phyloP scores from a whole-genome alignment of 2,329 filamentous ascomycete genomes.

The Didymella exigua region DNA sequence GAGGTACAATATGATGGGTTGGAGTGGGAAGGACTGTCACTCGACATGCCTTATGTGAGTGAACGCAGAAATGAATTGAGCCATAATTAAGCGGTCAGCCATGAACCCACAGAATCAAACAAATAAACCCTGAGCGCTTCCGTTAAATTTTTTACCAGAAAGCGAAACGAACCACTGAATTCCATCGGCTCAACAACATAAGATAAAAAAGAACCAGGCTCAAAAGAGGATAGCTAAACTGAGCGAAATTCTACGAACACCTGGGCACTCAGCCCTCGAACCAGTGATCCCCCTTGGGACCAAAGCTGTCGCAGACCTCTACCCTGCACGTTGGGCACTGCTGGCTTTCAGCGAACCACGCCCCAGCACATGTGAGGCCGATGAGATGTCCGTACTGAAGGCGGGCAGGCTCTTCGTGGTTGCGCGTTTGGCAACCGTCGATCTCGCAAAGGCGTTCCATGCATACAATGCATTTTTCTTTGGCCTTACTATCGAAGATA shows the following conservation, averaged over 20 bases:
- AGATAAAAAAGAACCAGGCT: neutral
- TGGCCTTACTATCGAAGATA: neutral
- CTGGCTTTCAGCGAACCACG: neutral
- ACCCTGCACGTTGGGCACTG: neutral
- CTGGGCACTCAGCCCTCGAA: neutral
- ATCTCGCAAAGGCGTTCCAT: neutral
- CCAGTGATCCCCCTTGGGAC: neutral
- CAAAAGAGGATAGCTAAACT: neutral
- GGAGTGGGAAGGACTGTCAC: neutral
- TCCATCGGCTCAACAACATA: neutral
- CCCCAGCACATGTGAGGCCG: neutral
- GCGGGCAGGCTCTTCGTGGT: constrained; percentile 3
- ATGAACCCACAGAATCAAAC: too few species aligned
- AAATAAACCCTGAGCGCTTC: too few species aligned
- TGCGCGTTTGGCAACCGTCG: neutral
- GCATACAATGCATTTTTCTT: neutral
- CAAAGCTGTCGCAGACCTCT: neutral
- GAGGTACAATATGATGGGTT: neutral
- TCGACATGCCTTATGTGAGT: neutral
- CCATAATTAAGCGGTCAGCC: too few species aligned
- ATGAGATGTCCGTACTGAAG: neutral
- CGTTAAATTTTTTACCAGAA: too few species aligned
- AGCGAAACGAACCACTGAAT: neutral
- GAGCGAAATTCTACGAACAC: neutral
- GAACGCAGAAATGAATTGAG: neutral